Evolutionary conservation across 192 early-diverging fungal species (phyloP), one percentile per base, ranked within the genome.

Genomic region (Entomortierella beljakovae): DNA sequence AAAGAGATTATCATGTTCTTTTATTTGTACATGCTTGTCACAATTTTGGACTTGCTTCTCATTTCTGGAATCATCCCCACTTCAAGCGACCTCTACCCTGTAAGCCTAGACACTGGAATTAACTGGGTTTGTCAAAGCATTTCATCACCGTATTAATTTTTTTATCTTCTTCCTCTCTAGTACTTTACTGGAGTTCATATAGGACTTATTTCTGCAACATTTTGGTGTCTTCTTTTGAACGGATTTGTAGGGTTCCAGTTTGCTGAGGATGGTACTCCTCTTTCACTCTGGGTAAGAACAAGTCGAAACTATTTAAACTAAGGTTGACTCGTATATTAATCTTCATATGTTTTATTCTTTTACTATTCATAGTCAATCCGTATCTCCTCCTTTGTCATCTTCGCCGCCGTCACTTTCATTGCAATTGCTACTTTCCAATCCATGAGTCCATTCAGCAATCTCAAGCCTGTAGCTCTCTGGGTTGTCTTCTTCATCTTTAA

Each of bases 1-100:
- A 94, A 94, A 81, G 94, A 96, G 83, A 94, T 96, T 68, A 89
- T 96, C 51, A 92, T 95, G 89, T 94, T 96, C 84, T 96, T 94
- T 71, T 96, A 95, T 80, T 71, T 91, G 57, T 96, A 95, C 81
- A 90, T 90, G 79, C 68, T 88, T 11, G 88, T 89, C 46, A 88
- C 86, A n/a, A 63, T 93, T 61, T 68, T 94, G 43, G 94, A 96
- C 69, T 85, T 96, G 72, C 57, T 95, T 34, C 82, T 92, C 35
- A 83, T 93, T 18, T 90, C 92, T 28, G 92, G 92, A 40, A 92
- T 96, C 68, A 90, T 96, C 57, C 92, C 93, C 38, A 88, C 90
- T 6, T 82, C 90, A 31, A 86, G 82, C 31, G 51, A 61, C 16
- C 83, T 84, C n/a, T 92, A 91, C 83, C 84, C 85, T 61, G 92